Conservation (phyloP, 2,329 filamentous ascomycete species). For the Fusarium sp. region DNA sequence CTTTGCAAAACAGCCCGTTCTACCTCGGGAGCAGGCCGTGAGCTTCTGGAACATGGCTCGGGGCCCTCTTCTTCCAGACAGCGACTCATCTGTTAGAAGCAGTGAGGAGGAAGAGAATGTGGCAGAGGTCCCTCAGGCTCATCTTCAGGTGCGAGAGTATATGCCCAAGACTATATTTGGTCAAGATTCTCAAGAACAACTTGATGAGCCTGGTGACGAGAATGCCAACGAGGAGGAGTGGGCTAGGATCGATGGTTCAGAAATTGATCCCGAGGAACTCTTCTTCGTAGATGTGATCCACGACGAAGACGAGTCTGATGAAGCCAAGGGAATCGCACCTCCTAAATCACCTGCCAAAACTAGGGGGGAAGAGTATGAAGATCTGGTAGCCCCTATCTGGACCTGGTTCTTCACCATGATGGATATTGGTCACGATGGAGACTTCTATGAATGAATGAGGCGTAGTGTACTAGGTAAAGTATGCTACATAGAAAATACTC, state of each 20-base stretch:
- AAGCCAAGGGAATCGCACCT: neutral
- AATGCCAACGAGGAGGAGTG: neutral
- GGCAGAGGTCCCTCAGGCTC: neutral
- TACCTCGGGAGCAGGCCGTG: neutral
- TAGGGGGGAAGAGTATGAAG: neutral
- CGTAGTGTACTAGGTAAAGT: too few species aligned
- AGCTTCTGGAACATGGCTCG: slow-evolving; percentile 1
- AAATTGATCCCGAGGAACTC: slow-evolving; percentile 9
- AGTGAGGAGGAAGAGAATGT: neutral
- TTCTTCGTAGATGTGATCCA: neutral
- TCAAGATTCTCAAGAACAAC: neutral
- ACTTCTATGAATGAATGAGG: slow-evolving; percentile 1
- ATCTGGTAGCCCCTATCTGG: neutral
- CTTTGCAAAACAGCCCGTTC: neutral
- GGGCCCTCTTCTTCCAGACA: neutral
- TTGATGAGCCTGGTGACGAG: neutral
- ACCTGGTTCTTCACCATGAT: neutral
- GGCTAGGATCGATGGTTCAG: neutral
- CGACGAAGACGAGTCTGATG: neutral
- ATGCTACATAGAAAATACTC: too few species aligned
- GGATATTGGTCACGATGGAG: slow-evolving; percentile 3
- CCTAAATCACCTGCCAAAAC: neutral
- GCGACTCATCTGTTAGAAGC: neutral
- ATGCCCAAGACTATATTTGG: neutral
- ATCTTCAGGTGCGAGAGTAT: neutral